Base-by-base conservation (phyloP, 805 yeast species). In the Saturnispora serradocipensis region DNA sequence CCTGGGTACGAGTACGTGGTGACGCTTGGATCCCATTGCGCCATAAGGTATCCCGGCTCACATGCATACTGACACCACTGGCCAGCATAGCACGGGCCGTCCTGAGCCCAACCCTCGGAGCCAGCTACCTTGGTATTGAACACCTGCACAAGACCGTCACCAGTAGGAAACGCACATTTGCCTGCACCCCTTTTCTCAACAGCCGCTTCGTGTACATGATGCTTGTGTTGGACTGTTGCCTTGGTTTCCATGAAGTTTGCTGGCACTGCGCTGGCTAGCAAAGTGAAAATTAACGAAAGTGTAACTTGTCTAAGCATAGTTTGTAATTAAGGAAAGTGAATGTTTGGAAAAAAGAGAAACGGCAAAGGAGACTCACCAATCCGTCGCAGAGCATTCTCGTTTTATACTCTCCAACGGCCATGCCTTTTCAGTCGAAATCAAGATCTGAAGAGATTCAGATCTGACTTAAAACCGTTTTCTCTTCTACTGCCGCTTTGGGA, bases 31-130 rank as follows among this genome's bases (percentile, higher is more conserved):
- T 89, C 93, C 96, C 96, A 88, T 68, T 88, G 97, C 30, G 82
- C 86, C 84, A 84, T 82, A 51, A 88, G 67, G 66, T 86, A 79
- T 53, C 97, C 97, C 40, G 96, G 86, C 16, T 88, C 81, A 65
- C 97, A 88, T 16, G 96, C 96, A 66, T 84, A 89, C 30, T 95
- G 96, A 67, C 96, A 88, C 77, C 82, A 89, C 30, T 73, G 69
- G n/a, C 93, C 95, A 25, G 84, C 73, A 4, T 81, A 66, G 67
- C 97, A 88, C 36, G 72, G 60, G 60, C 82, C 84, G 66, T 86
- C 93, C 48, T 80, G 80, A 47, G 96, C 96, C 96, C 96, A 89
- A 24, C 96, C 96, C 47, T 75, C 89, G 60, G 84, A 85, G 16
- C 65, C 58, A 28, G 80, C 76, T 35, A 65, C 64, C 7, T 74